Percentiles rank a stretch among this genome's conserved stretches.
Evolutionary conservation across 139 green algal genomes (phyloP).

Genomic region (Ettlia oleoabundans): DNA sequence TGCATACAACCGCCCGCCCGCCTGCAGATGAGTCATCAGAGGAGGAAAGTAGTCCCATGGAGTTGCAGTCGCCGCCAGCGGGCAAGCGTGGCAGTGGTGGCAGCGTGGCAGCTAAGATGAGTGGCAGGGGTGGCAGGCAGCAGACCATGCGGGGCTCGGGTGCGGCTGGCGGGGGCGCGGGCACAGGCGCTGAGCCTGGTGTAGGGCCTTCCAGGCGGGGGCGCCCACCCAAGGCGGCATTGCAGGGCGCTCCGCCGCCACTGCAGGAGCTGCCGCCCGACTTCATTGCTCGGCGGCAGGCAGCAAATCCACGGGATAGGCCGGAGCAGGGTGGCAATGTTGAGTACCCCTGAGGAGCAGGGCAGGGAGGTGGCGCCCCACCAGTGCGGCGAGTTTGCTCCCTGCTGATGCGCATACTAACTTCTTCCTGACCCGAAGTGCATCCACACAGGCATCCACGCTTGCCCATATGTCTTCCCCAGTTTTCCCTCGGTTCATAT

Average conservation of each 20-base stretch:
- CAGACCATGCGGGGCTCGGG: background rate
- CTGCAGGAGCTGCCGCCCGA: constrained; percentile 12
- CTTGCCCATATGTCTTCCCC: no score
- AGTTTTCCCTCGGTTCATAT: no score
- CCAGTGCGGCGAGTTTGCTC: no score
- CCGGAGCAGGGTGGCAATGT: constrained; percentile 26
- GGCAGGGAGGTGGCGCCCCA: no score
- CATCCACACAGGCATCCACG: no score
- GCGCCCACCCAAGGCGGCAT: constrained; percentile 4
- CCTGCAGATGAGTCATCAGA: constrained; percentile 18
- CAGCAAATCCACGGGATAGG: constrained; percentile 39
- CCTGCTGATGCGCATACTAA: no score
- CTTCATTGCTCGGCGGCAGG: constrained; percentile 26
- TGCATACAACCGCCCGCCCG: no score
- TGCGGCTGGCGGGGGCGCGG: background rate
- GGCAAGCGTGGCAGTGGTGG: constrained; percentile 5
- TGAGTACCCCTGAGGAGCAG: constrained; percentile 38
- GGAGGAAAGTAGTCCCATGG: background rate
- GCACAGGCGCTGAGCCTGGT: background rate
- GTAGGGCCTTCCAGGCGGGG: background rate
- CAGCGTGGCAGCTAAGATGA: constrained; percentile 4
- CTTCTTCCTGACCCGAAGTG: no score
- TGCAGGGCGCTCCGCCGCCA: background rate
- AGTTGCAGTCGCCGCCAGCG: background rate
- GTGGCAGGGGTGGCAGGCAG: background rate